phyloP scores from a whole-genome alignment of 2,329 filamentous ascomycete species.

The Monosporascus sp. region DNA sequence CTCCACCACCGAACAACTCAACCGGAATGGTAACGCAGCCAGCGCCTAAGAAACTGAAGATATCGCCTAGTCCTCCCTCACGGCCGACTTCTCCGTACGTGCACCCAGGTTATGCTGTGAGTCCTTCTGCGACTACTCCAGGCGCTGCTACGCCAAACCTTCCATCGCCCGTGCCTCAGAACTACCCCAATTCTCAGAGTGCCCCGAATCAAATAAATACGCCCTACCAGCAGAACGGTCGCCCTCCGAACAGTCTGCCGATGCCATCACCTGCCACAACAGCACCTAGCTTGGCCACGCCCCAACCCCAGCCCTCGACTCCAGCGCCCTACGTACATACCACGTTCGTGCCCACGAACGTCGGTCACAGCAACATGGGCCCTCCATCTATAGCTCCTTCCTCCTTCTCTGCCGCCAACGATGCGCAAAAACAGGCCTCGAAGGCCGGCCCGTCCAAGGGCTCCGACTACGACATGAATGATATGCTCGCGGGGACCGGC shows the following conservation, averaged over 20 bases:
- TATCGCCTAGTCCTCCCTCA: constrained; percentile 64
- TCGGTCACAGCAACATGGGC: constrained; percentile 26
- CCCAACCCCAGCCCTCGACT: constrained; percentile 17
- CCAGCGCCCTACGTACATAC: constrained; percentile 22
- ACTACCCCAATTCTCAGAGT: constrained; percentile 11
- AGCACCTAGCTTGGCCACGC: constrained; percentile 11
- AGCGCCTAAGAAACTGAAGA: constrained; percentile 66
- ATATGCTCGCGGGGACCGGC: constrained; percentile 77
- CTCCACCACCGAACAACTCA: constrained; percentile 55
- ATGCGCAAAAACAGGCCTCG: constrained; percentile 47
- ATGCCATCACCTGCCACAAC: constrained; percentile 12
- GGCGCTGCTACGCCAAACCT: constrained; percentile 32
- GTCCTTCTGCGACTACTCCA: constrained; percentile 33
- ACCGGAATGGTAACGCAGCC: constrained; percentile 54
- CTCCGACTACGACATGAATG: constrained; percentile 68
- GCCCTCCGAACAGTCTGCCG: constrained; percentile 11
- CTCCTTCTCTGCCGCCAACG: constrained; percentile 16
- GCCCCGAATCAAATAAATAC: constrained; percentile 30
- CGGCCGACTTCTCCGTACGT: constrained; percentile 61
- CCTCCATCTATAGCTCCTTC: constrained; percentile 21
- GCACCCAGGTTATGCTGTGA: constrained; percentile 44
- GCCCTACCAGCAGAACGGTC: constrained; percentile 20
- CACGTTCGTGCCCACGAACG: constrained; percentile 21
- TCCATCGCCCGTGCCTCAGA: constrained; percentile 27
- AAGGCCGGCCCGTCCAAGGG: constrained; percentile 58